phyloP scores from a whole-genome alignment of 2,329 filamentous ascomycete genomes.

The Aspergillus vadensis region DNA sequence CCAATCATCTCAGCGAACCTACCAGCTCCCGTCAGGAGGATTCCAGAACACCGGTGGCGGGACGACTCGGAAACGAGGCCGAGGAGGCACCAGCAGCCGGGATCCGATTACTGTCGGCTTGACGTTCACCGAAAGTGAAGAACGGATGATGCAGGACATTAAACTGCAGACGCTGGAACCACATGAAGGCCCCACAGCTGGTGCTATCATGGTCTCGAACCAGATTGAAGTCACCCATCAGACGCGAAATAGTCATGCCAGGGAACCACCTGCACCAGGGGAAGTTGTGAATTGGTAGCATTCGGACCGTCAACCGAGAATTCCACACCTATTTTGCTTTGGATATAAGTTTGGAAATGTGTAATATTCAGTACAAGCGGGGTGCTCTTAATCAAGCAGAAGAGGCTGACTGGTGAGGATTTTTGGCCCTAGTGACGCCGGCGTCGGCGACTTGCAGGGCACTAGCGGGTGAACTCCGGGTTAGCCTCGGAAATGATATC shows the following conservation, averaged over 20 bases:
- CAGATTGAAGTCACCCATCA: conserved; percentile 42
- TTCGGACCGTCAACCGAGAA: too few relatives aligned
- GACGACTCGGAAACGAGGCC: conserved; percentile 34
- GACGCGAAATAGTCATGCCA: background rate
- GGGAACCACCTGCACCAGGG: background rate
- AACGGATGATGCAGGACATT: conserved; percentile 48
- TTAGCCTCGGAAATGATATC: too few relatives aligned
- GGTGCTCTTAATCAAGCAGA: background rate
- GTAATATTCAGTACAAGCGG: background rate
- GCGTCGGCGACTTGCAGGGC: too few relatives aligned
- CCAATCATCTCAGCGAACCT: conserved; percentile 42
- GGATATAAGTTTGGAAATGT: background rate
- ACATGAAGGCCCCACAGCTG: conserved; percentile 17
- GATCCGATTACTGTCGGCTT: conserved; percentile 41
- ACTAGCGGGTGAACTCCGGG: too few relatives aligned
- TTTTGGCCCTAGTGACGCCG: background rate
- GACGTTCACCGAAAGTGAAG: conserved; percentile 48
- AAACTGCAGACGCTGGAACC: conserved; percentile 44
- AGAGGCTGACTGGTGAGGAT: background rate
- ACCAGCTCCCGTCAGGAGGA: conserved; percentile 40
- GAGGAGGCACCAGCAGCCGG: conserved; percentile 27
- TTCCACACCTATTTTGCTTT: too few relatives aligned
- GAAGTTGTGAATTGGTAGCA: background rate
- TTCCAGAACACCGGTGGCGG: conserved; percentile 27
- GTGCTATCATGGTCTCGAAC: conserved; percentile 45